These are phyloP conservation scores for Ustilago sp. DNA, from an alignment of 1,284 basidiomycete genomes.

Conservation along the genomic window DNA sequence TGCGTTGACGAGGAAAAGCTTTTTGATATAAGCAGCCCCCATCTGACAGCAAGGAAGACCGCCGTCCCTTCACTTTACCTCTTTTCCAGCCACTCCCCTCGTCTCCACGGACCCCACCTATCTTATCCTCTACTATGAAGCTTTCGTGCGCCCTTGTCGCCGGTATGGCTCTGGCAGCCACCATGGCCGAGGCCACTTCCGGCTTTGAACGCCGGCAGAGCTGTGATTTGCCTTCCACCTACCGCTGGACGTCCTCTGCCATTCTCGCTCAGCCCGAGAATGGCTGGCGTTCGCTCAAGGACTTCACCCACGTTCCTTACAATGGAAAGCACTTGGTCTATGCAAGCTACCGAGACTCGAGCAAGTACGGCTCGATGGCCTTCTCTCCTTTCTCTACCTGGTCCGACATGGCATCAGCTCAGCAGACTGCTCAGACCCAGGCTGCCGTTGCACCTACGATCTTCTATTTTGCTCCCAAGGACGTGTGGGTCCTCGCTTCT, in stretches of 20 bases:
- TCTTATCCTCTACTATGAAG: constrained; percentile 18
- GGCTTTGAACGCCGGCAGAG: constrained; percentile 15
- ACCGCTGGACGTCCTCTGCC: constrained; percentile 29
- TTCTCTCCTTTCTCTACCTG: constrained; percentile 31
- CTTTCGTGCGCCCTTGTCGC: constrained; percentile 15
- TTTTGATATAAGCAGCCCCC: neutral
- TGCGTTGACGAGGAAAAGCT: neutral
- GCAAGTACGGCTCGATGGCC: constrained; percentile 40
- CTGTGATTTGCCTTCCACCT: constrained; percentile 32
- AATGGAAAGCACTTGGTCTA: constrained; percentile 40
- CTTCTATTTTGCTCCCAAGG: constrained; percentile 25
- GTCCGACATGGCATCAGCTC: constrained; percentile 32
- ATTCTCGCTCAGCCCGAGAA: constrained; percentile 30
- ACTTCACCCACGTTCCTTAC: constrained; percentile 43
- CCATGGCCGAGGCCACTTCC: constrained; percentile 12
- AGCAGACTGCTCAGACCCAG: constrained; percentile 18
- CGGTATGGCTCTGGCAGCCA: constrained; percentile 26
- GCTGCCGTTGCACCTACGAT: constrained; percentile 31
- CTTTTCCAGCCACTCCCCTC: neutral
- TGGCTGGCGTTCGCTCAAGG: constrained; percentile 29
- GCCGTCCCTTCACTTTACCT: neutral
- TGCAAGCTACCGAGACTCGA: constrained; percentile 17
- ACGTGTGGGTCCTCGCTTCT: constrained; percentile 25
- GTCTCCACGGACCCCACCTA: neutral
- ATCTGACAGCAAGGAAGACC: neutral